A percentile compares a stretch with the other conserved stretches of the same genome.
Evolutionary conservation across 331 rosid species (phyloP).

Genomic region (Dryas integrifolia): DNA sequence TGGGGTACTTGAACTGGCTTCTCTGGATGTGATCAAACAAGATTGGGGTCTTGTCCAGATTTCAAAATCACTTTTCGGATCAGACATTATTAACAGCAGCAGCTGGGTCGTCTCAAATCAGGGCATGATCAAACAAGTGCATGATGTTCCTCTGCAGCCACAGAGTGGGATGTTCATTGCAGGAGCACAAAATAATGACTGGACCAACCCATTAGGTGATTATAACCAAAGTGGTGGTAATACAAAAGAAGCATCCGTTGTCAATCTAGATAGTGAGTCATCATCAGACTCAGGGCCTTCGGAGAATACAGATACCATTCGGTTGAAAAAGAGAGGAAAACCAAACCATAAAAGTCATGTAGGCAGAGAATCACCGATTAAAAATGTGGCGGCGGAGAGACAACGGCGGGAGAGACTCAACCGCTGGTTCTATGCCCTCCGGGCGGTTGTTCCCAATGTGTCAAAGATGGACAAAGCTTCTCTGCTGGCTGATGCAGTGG

Average conservation of each 20-base stretch:
- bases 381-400: slow-evolving; percentile 65
- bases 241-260: not conserved
- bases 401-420: slow-evolving; percentile 62
- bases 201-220: too few species aligned
- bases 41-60: slow-evolving; percentile 38
- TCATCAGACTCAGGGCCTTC: slow-evolving; percentile 35
- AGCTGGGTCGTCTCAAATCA: not conserved
- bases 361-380: slow-evolving; percentile 7
- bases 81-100: not conserved
- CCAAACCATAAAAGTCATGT: not conserved
- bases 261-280: slow-evolving; percentile 10
- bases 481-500: slow-evolving; percentile 49
- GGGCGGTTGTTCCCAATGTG: slow-evolving; percentile 65
- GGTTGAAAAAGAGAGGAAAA: slow-evolving; percentile 24
- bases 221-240: not conserved
- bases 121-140: not conserved
- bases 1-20: slow-evolving; percentile 57
- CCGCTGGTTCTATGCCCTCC: slow-evolving; percentile 57
- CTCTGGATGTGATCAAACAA: slow-evolving; percentile 31
- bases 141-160: not conserved
- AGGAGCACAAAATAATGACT: not conserved
- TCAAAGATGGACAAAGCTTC: slow-evolving; percentile 79
- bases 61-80: slow-evolving; percentile 35
- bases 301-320: not conserved
- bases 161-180: not conserved